phyloP scores from a whole-genome alignment of 2,329 filamentous ascomycete species.

The Curvularia sp. region DNA sequence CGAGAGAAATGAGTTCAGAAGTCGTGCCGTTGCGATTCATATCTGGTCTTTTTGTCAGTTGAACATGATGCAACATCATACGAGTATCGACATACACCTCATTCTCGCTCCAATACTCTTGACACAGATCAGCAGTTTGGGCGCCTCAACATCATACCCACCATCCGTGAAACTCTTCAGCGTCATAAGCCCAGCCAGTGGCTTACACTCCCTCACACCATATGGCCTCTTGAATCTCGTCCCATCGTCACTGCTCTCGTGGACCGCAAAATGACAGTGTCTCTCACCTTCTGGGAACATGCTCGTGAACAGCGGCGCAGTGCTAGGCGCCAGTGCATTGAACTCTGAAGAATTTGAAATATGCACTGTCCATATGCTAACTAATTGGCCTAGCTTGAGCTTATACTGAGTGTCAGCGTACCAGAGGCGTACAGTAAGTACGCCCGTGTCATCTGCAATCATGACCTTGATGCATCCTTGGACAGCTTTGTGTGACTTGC shows the following conservation, averaged over 20 bases:
- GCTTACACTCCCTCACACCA: slow-evolving; percentile 46
- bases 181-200: slow-evolving; percentile 62
- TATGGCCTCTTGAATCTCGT: slow-evolving; percentile 58
- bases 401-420: slow-evolving; percentile 54
- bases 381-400: slow-evolving; percentile 61
- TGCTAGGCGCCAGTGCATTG: slow-evolving; percentile 50
- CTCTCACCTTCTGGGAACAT: slow-evolving; percentile 65
- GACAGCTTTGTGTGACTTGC: slow-evolving; percentile 55
- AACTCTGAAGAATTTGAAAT: slow-evolving; percentile 58
- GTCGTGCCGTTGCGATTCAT: slow-evolving; percentile 57
- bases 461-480: slow-evolving; percentile 62
- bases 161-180: slow-evolving; percentile 62
- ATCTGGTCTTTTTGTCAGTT: slow-evolving; percentile 41
- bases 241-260: slow-evolving; percentile 57
- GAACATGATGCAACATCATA: too few species aligned
- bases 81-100: slow-evolving; percentile 47
- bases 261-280: slow-evolving; percentile 62
- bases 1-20: slow-evolving; percentile 59
- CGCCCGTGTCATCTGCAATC: slow-evolving; percentile 64
- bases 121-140: slow-evolving; percentile 64
- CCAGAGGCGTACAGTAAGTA: slow-evolving; percentile 64
- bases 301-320: slow-evolving; percentile 61
- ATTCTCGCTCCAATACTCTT: slow-evolving; percentile 64
- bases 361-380: slow-evolving; percentile 66
- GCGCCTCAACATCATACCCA: slow-evolving; percentile 61